A percentile compares a stretch with the other conserved stretches of the same genome.
Evolutionary conservation across 371 early-diverging fungal genomes (phyloP).

Genomic region (Entomophthora muscae): DNA sequence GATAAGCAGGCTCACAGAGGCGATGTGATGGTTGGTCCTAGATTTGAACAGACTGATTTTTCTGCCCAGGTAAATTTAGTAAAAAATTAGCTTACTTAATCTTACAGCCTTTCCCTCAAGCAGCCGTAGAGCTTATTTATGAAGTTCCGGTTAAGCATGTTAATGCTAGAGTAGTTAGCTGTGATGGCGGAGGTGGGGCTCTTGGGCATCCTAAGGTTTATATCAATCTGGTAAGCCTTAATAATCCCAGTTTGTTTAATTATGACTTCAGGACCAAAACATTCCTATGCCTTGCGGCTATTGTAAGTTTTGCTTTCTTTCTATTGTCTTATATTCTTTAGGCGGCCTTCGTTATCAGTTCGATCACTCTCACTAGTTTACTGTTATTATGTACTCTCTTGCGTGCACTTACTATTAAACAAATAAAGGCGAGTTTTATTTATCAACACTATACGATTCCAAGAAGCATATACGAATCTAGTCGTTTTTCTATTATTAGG

Average conservation of each 20-base stretch:
- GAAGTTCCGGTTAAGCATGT: conserved; percentile 68
- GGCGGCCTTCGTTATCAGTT: conserved; percentile 61
- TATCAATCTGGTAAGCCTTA: conserved; percentile 61
- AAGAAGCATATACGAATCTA: no score
- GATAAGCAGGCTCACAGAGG: conserved; percentile 44
- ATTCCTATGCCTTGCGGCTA: conserved; percentile 58
- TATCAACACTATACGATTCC: no score
- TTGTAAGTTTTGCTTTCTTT: conserved; percentile 32
- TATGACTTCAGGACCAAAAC: conserved; percentile 25
- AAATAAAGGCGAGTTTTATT: no score
- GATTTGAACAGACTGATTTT: conserved; percentile 80
- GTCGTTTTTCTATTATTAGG: no score
- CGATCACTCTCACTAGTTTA: conserved; percentile 39
- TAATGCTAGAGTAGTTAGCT: conserved; percentile 49
- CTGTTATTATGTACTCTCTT: no score
- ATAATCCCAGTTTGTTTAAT: conserved; percentile 7
- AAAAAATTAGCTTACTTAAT: background rate
- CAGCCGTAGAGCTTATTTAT: conserved; percentile 84
- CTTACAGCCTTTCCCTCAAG: conserved; percentile 64
- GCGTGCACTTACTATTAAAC: no score
- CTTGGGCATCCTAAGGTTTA: conserved; percentile 89
- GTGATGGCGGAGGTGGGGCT: conserved; percentile 89
- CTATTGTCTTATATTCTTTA: conserved; percentile 14
- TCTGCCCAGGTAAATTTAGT: conserved; percentile 42
- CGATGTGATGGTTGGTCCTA: conserved; percentile 58